Evolutionary conservation across 1,284 basidiomycete species (phyloP).

Genomic region (Ustilago trichophora): DNA sequence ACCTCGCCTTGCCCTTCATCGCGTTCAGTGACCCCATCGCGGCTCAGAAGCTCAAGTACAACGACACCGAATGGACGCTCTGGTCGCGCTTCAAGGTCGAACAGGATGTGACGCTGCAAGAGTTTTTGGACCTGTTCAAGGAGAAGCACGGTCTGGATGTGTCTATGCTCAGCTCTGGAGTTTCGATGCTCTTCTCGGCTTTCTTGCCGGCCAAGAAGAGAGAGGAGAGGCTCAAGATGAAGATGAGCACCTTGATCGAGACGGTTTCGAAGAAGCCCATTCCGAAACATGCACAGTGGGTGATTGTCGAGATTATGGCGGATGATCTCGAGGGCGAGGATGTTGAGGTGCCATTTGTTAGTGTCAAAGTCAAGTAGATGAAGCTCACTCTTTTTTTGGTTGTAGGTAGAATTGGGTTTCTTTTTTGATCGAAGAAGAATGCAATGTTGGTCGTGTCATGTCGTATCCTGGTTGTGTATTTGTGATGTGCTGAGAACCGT

Average conservation of each 20-base stretch:
- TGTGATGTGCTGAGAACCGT: no score
- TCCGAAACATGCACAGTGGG: conserved; percentile 72
- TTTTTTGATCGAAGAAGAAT: no score
- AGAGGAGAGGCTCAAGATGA: conserved; percentile 63
- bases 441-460: no score
- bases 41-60: conserved; percentile 70
- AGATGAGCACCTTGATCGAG: conserved; percentile 89
- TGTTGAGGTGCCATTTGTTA: conserved; percentile 67
- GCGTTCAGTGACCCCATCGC: conserved; percentile 98
- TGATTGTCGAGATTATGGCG: conserved; percentile 93
- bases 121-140: conserved; percentile 87
- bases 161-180: conserved; percentile 94
- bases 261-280: conserved; percentile 74
- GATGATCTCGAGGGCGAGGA: conserved; percentile 85
- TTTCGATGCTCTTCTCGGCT: conserved; percentile 93
- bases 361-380: conserved; percentile 52
- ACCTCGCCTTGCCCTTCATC: conserved; percentile 97
- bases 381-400: no score
- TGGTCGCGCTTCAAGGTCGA: conserved; percentile 94
- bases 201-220: conserved; percentile 63
- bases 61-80: conserved; percentile 89
- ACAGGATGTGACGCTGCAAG: conserved; percentile 85
- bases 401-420: no score
- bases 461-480: no score
- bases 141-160: conserved; percentile 85